phyloP scores from a whole-genome alignment of 495 filamentous ascomycete genomes.

The Xylaria cubensis region DNA sequence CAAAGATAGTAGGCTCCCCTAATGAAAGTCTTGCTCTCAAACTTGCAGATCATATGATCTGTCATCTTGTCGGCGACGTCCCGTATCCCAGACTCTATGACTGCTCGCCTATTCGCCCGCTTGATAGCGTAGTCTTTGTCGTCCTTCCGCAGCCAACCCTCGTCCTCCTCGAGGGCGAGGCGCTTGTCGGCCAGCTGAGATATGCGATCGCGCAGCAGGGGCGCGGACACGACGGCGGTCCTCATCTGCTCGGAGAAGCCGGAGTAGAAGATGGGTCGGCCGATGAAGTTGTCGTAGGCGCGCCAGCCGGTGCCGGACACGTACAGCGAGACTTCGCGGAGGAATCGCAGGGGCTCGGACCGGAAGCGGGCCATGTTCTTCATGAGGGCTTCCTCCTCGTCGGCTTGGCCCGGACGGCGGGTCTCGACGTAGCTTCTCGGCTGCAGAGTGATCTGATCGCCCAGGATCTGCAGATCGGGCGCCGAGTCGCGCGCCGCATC shows the following conservation, averaged over 20 bases:
- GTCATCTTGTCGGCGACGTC: slow-evolving; percentile 85
- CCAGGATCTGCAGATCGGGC: slow-evolving; percentile 83
- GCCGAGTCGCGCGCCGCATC: slow-evolving; percentile 59
- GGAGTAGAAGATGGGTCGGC: slow-evolving; percentile 90
- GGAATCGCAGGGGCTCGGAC: slow-evolving; percentile 68
- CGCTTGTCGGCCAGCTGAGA: slow-evolving; percentile 76
- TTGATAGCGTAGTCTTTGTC: slow-evolving; percentile 62
- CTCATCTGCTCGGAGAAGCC: slow-evolving; percentile 94
- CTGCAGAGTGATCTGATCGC: slow-evolving; percentile 79
- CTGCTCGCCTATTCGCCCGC: slow-evolving; percentile 66
- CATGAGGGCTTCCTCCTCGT: slow-evolving; percentile 74
- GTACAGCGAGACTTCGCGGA: slow-evolving; percentile 89
- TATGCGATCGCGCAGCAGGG: slow-evolving; percentile 76
- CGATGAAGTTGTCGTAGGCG: slow-evolving; percentile 86
- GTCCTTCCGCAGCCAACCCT: slow-evolving; percentile 68
- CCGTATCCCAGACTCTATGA: slow-evolving; percentile 59
- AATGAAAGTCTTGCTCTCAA: slow-evolving; percentile 94
- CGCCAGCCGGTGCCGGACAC: slow-evolving; percentile 93
- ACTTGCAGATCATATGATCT: slow-evolving; percentile 98
- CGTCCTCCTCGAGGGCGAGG: slow-evolving; percentile 73
- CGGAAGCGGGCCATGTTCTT: slow-evolving; percentile 82
- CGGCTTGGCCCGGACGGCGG: slow-evolving; percentile 40
- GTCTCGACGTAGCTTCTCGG: slow-evolving; percentile 73
- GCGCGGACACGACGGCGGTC: slow-evolving; percentile 71
- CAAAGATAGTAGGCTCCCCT: slow-evolving; percentile 86